Evolutionary conservation across 2,329 filamentous ascomycete species (phyloP), one percentile per base, ranked within the genome.

Genomic region (Phialophora verrucosa): DNA sequence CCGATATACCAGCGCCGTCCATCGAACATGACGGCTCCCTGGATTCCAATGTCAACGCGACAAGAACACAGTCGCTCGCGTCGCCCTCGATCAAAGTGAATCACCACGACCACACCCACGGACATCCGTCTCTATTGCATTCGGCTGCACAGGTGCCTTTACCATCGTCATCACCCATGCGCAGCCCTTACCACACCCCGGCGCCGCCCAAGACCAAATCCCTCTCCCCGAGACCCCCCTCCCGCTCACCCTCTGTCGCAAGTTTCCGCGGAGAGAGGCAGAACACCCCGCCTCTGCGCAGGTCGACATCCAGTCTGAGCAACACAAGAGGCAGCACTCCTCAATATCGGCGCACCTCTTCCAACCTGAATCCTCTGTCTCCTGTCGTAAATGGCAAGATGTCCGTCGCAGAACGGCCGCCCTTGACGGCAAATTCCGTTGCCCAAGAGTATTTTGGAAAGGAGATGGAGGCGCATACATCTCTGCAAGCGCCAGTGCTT

Each of bases 361-460:
- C 73, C 74, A 49, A 78, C 78, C 38, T 78, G 55, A 77, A 80
- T 20, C 83, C 81, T 14, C 80, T 81, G 47, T 77, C 79, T 64
- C 79, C 81, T 69, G 73, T 76, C 64, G 78, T 77, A 59, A 70
- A 67, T 79, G 60, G 77, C 79, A 49, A 75, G 81, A 56, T 73
- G 76, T 12, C 74, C 76, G 20, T 66, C 3, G 71, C 73, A 64
- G 67, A 73, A 57, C 77, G 78, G 32, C 78, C 76, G 7, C 76
- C 77, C 14, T 72, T 80, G 47, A 87, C 85, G 11, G 83, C 86
- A 29, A 81, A 81, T 57, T 83, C 80, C 14, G 80, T 94, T 51
- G 91, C 91, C 3, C 85, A 83, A 56, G 83, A 87, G 8, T 87
- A 90, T 76, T 91, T 96, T 74, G 82, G 83, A 68, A 86, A 84